These are phyloP conservation scores for Picochlorum sp. DNA, from an alignment of 139 green algal species.

Conservation along the genomic window DNA sequence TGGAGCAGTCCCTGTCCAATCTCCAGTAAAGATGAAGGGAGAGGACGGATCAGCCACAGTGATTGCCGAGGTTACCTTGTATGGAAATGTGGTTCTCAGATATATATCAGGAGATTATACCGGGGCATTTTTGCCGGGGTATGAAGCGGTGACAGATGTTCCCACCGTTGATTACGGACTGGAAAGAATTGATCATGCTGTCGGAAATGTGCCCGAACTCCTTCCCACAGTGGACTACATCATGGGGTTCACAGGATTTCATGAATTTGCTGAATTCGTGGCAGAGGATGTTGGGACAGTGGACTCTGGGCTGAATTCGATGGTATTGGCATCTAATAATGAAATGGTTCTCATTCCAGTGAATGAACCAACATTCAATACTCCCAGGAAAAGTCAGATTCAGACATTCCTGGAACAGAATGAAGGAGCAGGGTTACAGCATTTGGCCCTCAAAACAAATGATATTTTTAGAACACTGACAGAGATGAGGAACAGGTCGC, in stretches of 20 bases:
- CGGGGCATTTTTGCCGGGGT: slow-evolving; percentile 75
- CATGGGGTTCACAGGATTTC: slow-evolving; percentile 59
- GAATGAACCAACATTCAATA: slow-evolving; percentile 95
- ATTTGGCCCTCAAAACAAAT: slow-evolving; percentile 91
- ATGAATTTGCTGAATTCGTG: slow-evolving; percentile 97
- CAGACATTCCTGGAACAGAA: slow-evolving; percentile 99
- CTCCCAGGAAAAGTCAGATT: slow-evolving; percentile 57
- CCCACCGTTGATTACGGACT: slow-evolving; percentile 59
- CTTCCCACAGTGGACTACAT: slow-evolving; percentile 77
- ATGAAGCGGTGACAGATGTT: slow-evolving; percentile 38
- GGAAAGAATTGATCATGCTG: slow-evolving; percentile 83
- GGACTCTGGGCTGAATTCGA: slow-evolving; percentile 80
- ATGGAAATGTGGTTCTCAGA: slow-evolving; percentile 90
- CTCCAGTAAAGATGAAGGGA: slow-evolving; percentile 47
- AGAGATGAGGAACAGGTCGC: slow-evolving; percentile 49
- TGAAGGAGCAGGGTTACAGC: slow-evolving; percentile 89
- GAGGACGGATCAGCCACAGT: slow-evolving; percentile 13
- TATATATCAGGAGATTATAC: slow-evolving; percentile 50
- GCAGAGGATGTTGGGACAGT: slow-evolving; percentile 94
- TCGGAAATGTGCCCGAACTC: slow-evolving; percentile 89
- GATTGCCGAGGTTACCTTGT: slow-evolving; percentile 80
- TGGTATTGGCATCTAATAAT: slow-evolving; percentile 89
- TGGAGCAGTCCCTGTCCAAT: slow-evolving; percentile 54
- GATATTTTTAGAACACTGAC: slow-evolving; percentile 88
- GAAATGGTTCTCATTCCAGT: slow-evolving; percentile 92